phyloP scores from a whole-genome alignment of 768 basidiomycete species.

The Amanita fuliginea region DNA sequence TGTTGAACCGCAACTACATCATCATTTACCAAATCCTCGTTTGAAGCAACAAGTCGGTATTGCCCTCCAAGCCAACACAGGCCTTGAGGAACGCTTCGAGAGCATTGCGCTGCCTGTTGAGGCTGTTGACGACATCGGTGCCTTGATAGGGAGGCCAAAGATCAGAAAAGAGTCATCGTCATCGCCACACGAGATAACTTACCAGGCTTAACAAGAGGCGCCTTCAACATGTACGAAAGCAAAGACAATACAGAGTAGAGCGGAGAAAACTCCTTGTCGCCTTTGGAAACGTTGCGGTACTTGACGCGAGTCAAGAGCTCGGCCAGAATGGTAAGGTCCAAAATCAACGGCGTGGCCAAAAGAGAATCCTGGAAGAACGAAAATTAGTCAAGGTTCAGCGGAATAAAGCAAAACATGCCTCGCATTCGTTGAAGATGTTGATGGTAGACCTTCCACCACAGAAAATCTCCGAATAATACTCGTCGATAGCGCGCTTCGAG shows the following conservation, averaged over 20 bases:
- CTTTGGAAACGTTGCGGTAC: conserved; percentile 51
- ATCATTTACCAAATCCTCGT: conserved; percentile 72
- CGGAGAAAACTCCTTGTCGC: conserved; percentile 56
- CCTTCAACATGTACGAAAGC: conserved; percentile 96
- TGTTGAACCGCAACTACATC: not conserved
- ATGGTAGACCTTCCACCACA: conserved; percentile 91
- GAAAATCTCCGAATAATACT: conserved; percentile 97
- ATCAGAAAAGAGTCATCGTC: not conserved
- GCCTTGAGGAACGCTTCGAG: conserved; percentile 93
- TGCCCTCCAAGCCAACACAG: conserved; percentile 79
- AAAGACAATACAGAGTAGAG: conserved; percentile 89
- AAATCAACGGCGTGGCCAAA: conserved; percentile 89
- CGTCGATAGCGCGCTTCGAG: conserved; percentile 98
- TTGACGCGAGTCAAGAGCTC: conserved; percentile 90
- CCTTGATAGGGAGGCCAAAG: conserved; percentile 23
- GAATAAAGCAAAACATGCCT: conserved; percentile 33
- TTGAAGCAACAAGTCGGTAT: conserved; percentile 76
- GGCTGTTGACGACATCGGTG: conserved; percentile 89
- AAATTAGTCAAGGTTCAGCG: conserved; percentile 3
- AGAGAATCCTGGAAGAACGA: conserved; percentile 62
- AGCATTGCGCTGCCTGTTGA: conserved; percentile 90
- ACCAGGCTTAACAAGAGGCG: conserved; percentile 92
- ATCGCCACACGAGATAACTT: conserved; percentile 11
- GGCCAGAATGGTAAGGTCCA: conserved; percentile 87
- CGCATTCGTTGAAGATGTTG: conserved; percentile 98